phyloP scores from a whole-genome alignment of 441 rosid genomes.

The Aleurites moluccanus region DNA sequence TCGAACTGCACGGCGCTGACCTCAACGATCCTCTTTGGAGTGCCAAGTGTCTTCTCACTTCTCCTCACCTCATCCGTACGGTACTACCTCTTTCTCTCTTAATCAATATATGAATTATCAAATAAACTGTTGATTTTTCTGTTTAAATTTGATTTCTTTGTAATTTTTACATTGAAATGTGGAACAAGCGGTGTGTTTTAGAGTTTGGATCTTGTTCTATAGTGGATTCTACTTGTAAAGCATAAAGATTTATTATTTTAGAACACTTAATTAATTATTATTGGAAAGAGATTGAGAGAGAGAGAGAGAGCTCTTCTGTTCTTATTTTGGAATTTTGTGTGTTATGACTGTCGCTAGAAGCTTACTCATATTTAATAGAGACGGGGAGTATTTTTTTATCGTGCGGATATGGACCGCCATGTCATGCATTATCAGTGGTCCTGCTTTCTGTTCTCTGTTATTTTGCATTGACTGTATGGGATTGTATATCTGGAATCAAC shows the following conservation, averaged over 20 bases:
- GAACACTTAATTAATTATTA: background rate
- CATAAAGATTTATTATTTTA: background rate
- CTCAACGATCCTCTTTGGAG: conserved; percentile 97
- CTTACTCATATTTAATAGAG: conserved; percentile 11
- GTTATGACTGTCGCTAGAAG: background rate
- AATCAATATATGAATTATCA: background rate
- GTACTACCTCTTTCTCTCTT: conserved; percentile 29
- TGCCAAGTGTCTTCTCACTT: conserved; percentile 82
- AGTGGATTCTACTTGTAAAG: background rate
- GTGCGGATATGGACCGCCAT: conserved; percentile 12
- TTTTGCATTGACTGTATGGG: background rate
- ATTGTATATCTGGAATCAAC: background rate
- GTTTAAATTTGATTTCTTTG: background rate
- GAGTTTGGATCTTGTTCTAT: background rate
- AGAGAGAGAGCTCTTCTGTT: background rate
- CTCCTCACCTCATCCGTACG: conserved; percentile 72
- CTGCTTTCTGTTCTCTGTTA: background rate
- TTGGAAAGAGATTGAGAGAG: background rate
- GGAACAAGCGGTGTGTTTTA: background rate
- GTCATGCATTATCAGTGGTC: conserved; percentile 10
- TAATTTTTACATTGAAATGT: background rate
- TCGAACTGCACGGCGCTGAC: conserved; percentile 83
- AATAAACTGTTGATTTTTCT: background rate
- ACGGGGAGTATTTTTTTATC: background rate
- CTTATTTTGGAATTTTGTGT: background rate